A percentile compares a stretch with the other conserved stretches of the same genome.
Evolutionary conservation across 768 basidiomycete species (phyloP).

Genomic region (Leccinum broughii): DNA sequence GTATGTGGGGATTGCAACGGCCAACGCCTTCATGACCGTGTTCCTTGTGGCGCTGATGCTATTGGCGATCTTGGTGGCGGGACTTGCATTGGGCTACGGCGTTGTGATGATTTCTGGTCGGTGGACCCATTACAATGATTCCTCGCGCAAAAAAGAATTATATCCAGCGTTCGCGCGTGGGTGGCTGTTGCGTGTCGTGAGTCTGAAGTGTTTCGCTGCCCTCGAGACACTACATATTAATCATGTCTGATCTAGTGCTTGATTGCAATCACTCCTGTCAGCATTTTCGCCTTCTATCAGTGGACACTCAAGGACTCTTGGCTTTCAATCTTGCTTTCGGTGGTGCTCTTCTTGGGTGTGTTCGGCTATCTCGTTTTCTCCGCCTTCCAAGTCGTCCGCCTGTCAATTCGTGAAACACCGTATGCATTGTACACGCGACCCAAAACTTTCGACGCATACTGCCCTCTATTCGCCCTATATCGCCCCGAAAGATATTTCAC

Average conservation of each 20-base stretch:
- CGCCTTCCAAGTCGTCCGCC: slow-evolving; percentile 48
- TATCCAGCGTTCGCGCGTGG: slow-evolving; percentile 52
- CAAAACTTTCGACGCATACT: slow-evolving; percentile 41
- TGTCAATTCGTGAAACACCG: slow-evolving; percentile 42
- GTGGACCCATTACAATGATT: slow-evolving; percentile 19
- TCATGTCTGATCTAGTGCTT: slow-evolving; percentile 45
- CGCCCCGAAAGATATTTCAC: slow-evolving; percentile 69
- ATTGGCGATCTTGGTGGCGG: slow-evolving; percentile 54
- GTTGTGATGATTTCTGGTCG: slow-evolving; percentile 34
- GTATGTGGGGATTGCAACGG: slow-evolving; percentile 72
- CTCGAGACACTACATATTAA: neutral
- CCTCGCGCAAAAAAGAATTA: slow-evolving; percentile 24
- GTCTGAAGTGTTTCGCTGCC: slow-evolving; percentile 24
- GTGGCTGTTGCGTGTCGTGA: slow-evolving; percentile 70
- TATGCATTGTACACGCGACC: slow-evolving; percentile 40
- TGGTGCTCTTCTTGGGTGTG: slow-evolving; percentile 59
- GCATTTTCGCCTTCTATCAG: slow-evolving; percentile 83
- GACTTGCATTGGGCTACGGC: slow-evolving; percentile 54
- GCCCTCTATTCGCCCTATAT: slow-evolving; percentile 68
- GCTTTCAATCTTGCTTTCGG: slow-evolving; percentile 79
- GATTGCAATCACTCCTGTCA: slow-evolving; percentile 65
- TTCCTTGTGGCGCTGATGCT: slow-evolving; percentile 75
- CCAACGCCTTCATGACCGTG: slow-evolving; percentile 89
- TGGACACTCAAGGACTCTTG: slow-evolving; percentile 91
- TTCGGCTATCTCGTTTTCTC: slow-evolving; percentile 50